Percentiles rank a stretch among this genome's conserved stretches.
Conservation (phyloP, 257 asterid genomes). For the Solanum chilense region DNA sequence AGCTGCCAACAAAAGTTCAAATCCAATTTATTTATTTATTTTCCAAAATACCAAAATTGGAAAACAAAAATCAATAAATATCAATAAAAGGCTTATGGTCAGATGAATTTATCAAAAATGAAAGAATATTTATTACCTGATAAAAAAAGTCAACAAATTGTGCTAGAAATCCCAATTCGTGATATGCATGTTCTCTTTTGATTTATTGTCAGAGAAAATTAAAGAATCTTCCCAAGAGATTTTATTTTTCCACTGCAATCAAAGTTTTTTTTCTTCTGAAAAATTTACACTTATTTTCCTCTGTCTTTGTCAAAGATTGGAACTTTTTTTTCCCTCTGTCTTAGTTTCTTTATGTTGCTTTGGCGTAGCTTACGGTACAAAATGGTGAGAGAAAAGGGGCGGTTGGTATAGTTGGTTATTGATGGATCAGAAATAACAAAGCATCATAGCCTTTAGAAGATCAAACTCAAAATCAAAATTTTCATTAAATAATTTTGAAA, state of each 20-base stretch:
- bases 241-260: not conserved
- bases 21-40: not conserved
- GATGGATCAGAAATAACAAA: not conserved
- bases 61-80: not conserved
- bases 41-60: too few relatives aligned
- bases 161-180: constrained; percentile 6
- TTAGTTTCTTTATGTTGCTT: not conserved
- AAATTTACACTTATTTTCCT: not conserved
- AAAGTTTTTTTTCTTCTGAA: not conserved
- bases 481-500: too few relatives aligned
- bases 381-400: constrained; percentile 1
- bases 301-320: constrained; percentile 2
- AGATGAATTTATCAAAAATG: not conserved
- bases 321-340: not conserved
- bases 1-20: constrained; percentile 6
- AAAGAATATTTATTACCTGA: not conserved
- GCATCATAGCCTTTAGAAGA: not conserved
- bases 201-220: not conserved
- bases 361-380: constrained; percentile 16
- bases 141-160: constrained; percentile 17
- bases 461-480: not conserved
- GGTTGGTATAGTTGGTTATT: constrained; percentile 24
- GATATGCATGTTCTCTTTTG: constrained; percentile 8
- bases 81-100: not conserved
- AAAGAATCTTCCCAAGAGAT: not conserved